Percentiles rank a stretch among this genome's conserved stretches.
Evolutionary conservation across 164 flowering plant genomes (phyloP).

Genomic region (Platanus orientalis): DNA sequence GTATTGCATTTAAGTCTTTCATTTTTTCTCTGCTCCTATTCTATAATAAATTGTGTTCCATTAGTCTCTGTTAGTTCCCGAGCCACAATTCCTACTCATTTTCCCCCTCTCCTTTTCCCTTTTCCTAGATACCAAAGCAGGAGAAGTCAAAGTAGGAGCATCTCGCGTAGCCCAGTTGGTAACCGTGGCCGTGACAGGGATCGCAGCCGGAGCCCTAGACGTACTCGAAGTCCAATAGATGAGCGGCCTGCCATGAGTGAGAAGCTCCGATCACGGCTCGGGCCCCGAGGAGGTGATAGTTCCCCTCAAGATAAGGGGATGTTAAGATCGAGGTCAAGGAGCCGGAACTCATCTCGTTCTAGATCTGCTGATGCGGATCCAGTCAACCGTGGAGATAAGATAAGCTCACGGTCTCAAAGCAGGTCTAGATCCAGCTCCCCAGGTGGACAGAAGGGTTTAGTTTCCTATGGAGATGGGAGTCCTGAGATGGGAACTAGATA

Average conservation of each 20-base stretch:
- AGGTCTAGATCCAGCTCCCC: slow-evolving; percentile 51
- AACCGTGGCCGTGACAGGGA: slow-evolving; percentile 31
- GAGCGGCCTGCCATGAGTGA: slow-evolving; percentile 40
- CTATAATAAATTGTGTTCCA: too few species aligned
- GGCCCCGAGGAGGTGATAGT: slow-evolving; percentile 30
- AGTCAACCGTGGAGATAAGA: slow-evolving; percentile 20
- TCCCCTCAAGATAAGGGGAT: slow-evolving; percentile 20
- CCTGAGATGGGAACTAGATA: slow-evolving; percentile 26
- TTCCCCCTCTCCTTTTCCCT: neutral
- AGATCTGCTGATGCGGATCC: slow-evolving; percentile 29
- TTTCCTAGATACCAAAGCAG: slow-evolving; percentile 32
- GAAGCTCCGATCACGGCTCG: slow-evolving; percentile 51
- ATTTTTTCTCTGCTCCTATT: too few species aligned
- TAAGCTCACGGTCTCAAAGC: slow-evolving; percentile 25
- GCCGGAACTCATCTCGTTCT: slow-evolving; percentile 34
- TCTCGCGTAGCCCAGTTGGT: slow-evolving; percentile 43
- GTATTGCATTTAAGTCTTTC: too few species aligned
- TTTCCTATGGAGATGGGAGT: slow-evolving; percentile 51
- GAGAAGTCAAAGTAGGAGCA: slow-evolving; percentile 47
- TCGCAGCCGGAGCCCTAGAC: slow-evolving; percentile 34
- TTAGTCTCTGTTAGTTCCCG: too few species aligned
- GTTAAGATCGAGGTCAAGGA: slow-evolving; percentile 33
- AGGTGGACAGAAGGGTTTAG: slow-evolving; percentile 44
- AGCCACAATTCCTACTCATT: neutral
- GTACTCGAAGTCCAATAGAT: slow-evolving; percentile 37